These are phyloP conservation scores for Teratosphaeria destructans DNA, from an alignment of 2,329 filamentous ascomycete species.

Conservation along the genomic window DNA sequence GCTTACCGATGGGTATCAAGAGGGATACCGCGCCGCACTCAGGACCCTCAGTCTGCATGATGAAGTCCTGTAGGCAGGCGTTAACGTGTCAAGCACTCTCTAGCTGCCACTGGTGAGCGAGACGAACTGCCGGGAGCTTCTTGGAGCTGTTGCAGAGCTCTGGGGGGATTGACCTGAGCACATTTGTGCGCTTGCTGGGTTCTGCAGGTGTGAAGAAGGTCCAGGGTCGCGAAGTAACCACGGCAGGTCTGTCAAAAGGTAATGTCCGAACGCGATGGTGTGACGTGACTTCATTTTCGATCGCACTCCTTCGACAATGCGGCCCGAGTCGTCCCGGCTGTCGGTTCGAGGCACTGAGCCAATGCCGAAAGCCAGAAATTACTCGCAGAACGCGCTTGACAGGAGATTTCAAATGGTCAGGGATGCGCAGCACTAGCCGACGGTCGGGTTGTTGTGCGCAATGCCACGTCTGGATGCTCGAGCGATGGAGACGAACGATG, in stretches of 20 bases:
- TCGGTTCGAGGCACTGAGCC: background rate
- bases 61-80: background rate
- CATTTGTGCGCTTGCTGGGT: background rate
- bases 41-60: slow-evolving; percentile 11
- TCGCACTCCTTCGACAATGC: background rate
- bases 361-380: background rate
- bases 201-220: background rate
- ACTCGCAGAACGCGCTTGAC: background rate
- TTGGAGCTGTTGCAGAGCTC: background rate
- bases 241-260: background rate
- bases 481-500: background rate
- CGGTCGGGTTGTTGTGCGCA: background rate
- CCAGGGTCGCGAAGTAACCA: background rate
- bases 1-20: slow-evolving; percentile 23
- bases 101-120: background rate
- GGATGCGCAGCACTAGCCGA: background rate
- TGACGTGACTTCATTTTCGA: background rate
- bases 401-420: background rate
- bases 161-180: background rate
- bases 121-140: background rate
- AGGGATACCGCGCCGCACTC: slow-evolving; percentile 15
- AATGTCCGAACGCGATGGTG: background rate
- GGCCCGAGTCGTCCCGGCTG: background rate
- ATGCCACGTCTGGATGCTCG: background rate
- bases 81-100: background rate